Evolutionary conservation across 345 rosid genomes (phyloP).

Genomic region (Rhodomyrtus tomentosa): DNA sequence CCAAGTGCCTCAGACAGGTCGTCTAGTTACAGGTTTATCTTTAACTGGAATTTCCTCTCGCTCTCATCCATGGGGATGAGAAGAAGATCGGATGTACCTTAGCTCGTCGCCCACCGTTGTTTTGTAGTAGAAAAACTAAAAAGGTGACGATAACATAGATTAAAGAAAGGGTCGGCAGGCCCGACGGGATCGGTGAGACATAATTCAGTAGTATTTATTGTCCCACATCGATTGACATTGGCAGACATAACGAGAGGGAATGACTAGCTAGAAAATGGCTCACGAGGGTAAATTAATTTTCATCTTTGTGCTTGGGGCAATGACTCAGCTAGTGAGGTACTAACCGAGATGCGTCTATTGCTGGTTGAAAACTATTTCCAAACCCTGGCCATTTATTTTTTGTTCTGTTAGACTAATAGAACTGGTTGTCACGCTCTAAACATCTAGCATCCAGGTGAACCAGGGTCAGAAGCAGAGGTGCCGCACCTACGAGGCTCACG

Average conservation of each 20-base stretch:
- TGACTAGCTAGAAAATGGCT: too few relatives aligned
- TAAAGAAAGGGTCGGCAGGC: neutral
- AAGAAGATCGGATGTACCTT: neutral
- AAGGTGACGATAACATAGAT: neutral
- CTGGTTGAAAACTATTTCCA: conserved; percentile 41
- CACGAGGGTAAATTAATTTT: too few relatives aligned
- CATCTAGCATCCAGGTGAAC: conserved; percentile 29
- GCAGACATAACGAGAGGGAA: too few relatives aligned
- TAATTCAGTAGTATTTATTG: too few relatives aligned
- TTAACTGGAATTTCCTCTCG: neutral
- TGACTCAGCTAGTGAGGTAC: neutral
- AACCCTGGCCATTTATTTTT: conserved; percentile 10
- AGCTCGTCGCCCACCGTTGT: neutral
- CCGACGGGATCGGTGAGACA: neutral
- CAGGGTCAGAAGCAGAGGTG: conserved; percentile 39
- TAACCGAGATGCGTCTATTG: conserved; percentile 38
- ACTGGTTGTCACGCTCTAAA: conserved; percentile 7
- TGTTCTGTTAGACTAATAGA: neutral
- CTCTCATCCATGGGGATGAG: neutral
- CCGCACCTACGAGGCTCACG: conserved; percentile 30
- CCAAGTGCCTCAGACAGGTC: neutral
- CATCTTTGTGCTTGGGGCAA: too few relatives aligned
- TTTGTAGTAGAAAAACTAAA: neutral
- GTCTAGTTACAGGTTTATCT: neutral
- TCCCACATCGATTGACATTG: too few relatives aligned